Evolutionary conservation across 2,329 filamentous ascomycete genomes (phyloP).

Genomic region (Fusarium metavorans): DNA sequence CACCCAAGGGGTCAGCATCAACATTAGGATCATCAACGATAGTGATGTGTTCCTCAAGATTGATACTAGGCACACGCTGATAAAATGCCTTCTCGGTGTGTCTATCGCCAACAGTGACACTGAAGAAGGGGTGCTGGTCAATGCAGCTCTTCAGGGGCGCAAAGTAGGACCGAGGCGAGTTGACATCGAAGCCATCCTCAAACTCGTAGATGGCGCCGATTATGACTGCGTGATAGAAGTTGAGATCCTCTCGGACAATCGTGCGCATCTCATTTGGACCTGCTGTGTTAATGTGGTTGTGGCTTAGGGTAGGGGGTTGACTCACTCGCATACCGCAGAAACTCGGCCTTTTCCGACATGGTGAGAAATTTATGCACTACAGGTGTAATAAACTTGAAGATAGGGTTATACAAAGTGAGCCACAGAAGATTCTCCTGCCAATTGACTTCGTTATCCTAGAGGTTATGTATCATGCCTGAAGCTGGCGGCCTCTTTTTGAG

Average conservation of each 20-base stretch:
- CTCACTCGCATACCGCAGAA: conserved; percentile 35
- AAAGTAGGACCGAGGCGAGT: conserved; percentile 24
- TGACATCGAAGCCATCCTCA: not conserved
- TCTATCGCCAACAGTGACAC: conserved; percentile 32
- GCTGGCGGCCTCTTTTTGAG: conserved; percentile 30
- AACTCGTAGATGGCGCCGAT: conserved; percentile 40
- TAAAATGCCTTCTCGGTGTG: conserved; percentile 39
- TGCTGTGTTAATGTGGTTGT: not conserved
- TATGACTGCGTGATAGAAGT: conserved; percentile 39
- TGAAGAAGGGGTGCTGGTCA: conserved; percentile 34
- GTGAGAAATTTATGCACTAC: not conserved
- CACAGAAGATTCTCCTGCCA: not conserved
- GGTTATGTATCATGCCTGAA: not conserved
- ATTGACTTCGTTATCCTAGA: not conserved
- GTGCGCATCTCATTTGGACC: conserved; percentile 41
- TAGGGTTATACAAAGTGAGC: not conserved
- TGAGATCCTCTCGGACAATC: conserved; percentile 36
- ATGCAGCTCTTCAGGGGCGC: conserved; percentile 32
- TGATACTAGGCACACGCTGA: conserved; percentile 28
- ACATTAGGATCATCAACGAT: conserved; percentile 4
- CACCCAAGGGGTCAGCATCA: not conserved
- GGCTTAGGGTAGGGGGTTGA: not conserved
- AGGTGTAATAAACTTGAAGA: not conserved
- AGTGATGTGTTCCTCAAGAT: conserved; percentile 34
- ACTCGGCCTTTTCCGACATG: conserved; percentile 23